A percentile compares a stretch with the other conserved stretches of the same genome.
Evolutionary conservation across 306 rosid species (phyloP).

Genomic region (Sophora flavescens): DNA sequence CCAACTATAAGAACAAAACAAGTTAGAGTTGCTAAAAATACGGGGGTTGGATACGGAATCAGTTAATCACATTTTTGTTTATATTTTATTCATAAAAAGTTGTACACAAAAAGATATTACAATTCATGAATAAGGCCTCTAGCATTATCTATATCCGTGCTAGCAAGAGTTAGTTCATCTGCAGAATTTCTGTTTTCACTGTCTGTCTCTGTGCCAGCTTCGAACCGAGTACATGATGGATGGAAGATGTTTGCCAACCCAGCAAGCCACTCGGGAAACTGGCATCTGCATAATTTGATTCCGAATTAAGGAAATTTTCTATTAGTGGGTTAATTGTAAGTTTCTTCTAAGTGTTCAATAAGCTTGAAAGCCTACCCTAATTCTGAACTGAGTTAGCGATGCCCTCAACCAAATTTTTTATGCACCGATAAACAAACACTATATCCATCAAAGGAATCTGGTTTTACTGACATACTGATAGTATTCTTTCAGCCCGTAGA

Average conservation of each 20-base stretch:
- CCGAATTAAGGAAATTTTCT: neutral
- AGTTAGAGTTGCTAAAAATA: neutral
- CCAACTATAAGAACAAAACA: neutral
- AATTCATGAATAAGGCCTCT: conserved; percentile 7
- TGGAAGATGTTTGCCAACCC: too few species aligned
- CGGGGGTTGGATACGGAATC: neutral
- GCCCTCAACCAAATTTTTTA: neutral
- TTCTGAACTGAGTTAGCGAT: conserved; percentile 5
- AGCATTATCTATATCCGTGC: neutral
- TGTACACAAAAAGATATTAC: conserved; percentile 17
- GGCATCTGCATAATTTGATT: neutral
- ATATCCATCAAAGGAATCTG: conserved; percentile 38
- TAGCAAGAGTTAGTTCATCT: neutral
- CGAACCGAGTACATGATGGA: too few species aligned
- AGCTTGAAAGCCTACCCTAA: conserved; percentile 13
- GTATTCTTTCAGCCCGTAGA: conserved; percentile 67
- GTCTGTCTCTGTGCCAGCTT: too few species aligned
- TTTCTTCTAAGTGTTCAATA: neutral
- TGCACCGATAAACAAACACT: conserved; percentile 8
- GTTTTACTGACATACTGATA: conserved; percentile 51
- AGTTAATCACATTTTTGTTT: conserved; percentile 3
- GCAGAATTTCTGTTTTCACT: too few species aligned
- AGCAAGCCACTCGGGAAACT: too few species aligned
- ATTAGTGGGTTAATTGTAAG: neutral
- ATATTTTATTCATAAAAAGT: neutral